Evolutionary conservation across 768 basidiomycete species (phyloP).

Genomic region (Favolaschia claudopus): DNA sequence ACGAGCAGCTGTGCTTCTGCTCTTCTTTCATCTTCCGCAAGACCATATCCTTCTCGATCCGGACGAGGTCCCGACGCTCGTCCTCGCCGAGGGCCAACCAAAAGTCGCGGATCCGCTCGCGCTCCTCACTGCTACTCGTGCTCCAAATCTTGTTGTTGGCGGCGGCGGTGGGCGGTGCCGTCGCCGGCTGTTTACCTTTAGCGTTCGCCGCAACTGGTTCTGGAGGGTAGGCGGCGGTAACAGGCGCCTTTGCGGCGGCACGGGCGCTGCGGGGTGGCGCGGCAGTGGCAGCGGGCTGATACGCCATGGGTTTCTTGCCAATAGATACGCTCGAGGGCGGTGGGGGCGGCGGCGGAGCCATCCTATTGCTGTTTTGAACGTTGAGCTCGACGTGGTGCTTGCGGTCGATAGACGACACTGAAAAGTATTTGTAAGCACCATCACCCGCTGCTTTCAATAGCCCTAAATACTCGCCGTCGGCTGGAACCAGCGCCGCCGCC

Average conservation of each 20-base stretch:
- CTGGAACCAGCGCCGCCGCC: slow-evolving; percentile 10
- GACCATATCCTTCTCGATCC: slow-evolving; percentile 98
- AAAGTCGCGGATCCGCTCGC: slow-evolving; percentile 97
- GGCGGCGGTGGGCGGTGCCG: slow-evolving; percentile 57
- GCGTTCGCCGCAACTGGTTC: too few species aligned
- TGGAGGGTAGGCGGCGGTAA: slow-evolving; percentile 46
- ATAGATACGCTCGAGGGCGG: slow-evolving; percentile 83
- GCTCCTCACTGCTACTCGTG: slow-evolving; percentile 89
- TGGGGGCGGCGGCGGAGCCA: slow-evolving; percentile 42
- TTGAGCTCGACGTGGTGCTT: not conserved
- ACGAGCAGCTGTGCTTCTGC: slow-evolving; percentile 94
- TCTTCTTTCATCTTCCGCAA: slow-evolving; percentile 99
- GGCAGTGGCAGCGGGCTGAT: slow-evolving; percentile 49
- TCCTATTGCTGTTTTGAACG: slow-evolving; percentile 12
- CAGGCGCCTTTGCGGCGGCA: slow-evolving; percentile 56
- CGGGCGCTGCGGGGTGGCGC: slow-evolving; percentile 53
- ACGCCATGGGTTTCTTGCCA: slow-evolving; percentile 93
- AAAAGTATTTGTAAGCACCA: slow-evolving; percentile 48
- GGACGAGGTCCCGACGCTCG: slow-evolving; percentile 90
- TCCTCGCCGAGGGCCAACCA: slow-evolving; percentile 94
- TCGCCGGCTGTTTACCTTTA: slow-evolving; percentile 44
- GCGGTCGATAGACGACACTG: slow-evolving; percentile 31
- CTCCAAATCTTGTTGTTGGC: slow-evolving; percentile 91
- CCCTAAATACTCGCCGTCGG: not conserved
- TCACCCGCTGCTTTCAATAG: slow-evolving; percentile 22